Percentiles rank a stretch among this genome's conserved stretches.
Evolutionary conservation across 495 filamentous ascomycete species (phyloP).

Genomic region (Cercophora scortea): DNA sequence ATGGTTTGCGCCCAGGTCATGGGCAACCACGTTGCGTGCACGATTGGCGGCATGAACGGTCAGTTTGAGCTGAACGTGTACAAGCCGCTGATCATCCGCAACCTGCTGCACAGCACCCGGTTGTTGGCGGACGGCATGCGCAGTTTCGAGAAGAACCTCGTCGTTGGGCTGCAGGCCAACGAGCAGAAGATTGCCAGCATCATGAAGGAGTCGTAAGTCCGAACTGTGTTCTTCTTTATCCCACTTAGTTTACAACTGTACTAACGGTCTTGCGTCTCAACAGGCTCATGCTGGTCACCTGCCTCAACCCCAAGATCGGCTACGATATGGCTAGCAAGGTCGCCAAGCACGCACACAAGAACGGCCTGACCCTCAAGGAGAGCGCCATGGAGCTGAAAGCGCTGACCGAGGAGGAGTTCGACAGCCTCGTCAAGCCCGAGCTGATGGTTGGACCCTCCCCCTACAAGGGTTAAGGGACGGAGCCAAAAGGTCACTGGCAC

Average conservation of each 20-base stretch:
- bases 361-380: slow-evolving; percentile 86
- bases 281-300: slow-evolving; percentile 96
- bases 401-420: slow-evolving; percentile 84
- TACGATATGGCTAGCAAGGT: slow-evolving; percentile 98
- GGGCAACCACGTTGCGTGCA: slow-evolving; percentile 89
- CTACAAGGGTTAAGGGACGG: slow-evolving; percentile 30
- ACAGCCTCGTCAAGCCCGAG: slow-evolving; percentile 85
- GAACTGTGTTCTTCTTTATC: background rate
- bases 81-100: slow-evolving; percentile 93
- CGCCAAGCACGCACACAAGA: slow-evolving; percentile 99
- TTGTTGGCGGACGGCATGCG: slow-evolving; percentile 87
- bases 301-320: slow-evolving; percentile 96
- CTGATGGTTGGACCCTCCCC: slow-evolving; percentile 85
- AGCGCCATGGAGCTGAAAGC: slow-evolving; percentile 91
- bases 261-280: background rate
- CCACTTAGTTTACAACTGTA: background rate
- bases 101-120: slow-evolving; percentile 83
- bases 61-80: slow-evolving; percentile 99
- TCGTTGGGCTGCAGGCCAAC: slow-evolving; percentile 83
- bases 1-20: slow-evolving; percentile 98
- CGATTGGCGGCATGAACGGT: slow-evolving; percentile 90
- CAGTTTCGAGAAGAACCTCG: slow-evolving; percentile 88
- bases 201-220: slow-evolving; percentile 69
- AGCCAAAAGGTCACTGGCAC: background rate
- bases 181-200: slow-evolving; percentile 81